Evolutionary conservation across 2,329 filamentous ascomycete genomes (phyloP), one percentile per base, ranked within the genome.

Genomic region (Diaporthe amygdali): DNA sequence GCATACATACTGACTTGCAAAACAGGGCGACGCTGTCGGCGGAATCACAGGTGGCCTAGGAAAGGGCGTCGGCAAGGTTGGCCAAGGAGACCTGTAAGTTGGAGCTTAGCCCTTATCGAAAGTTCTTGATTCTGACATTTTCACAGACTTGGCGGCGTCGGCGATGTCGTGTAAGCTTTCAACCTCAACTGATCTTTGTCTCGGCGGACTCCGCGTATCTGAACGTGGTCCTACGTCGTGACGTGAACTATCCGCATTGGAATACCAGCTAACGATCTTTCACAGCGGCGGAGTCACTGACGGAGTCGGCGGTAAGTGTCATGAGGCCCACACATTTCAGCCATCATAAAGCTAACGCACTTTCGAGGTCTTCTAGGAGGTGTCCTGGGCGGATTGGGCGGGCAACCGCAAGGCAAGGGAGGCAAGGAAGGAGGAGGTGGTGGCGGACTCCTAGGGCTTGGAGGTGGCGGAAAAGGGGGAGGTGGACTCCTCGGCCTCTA

Each of bases 301-400:
- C 17, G 71, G 71, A 27, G 71, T 73, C 3, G 69, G 69, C 41
- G 66, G 66, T 68, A 68, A 59, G 66, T 68, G 30, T 39, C 44
- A 8, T 25, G 6, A 32, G 7, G 5, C 12, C 6, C 27, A 17
- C 27, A 9, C 12, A 0, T 12, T 12, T 5, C 10, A 2, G 3
- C 6, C 27, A 17, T 17, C 6, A 10, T 2, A 47, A 25, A 41
- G 52, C 66, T 68, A 32, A 68, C 66, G 41, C 30, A 63, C 52
- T 59, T 68, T 68, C 52, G 52, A 68, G 71, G 71, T 27, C 71
- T 73, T 17, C 22, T 73, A 51, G 71, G 71, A 34, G 71, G 71
- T 12, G 66, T 73, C 5, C 51, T 73, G 2, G 71, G 71, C 30
- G 71, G 71, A 46, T 17, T 73, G 2, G 71, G 71, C 10, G 71